Evolutionary conservation across 495 filamentous ascomycete species (phyloP), one percentile per base, ranked within the genome.

Genomic region (Penicillium lagena): DNA sequence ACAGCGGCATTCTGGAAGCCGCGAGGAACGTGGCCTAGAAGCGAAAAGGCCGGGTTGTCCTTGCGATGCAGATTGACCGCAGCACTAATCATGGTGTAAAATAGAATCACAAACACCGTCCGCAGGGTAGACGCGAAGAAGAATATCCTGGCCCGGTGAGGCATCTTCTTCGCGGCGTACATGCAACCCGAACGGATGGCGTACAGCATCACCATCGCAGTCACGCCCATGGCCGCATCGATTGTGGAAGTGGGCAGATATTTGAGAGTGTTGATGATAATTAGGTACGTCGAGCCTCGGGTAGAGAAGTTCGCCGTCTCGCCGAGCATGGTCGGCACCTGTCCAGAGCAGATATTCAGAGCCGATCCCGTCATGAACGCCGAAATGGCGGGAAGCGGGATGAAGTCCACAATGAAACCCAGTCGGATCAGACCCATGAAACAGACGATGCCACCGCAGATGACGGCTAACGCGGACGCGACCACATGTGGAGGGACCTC

Each of bases 331-430:
- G 76, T 76, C 1, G 86, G 80, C 28, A 96, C 77, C 67, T 99
- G 93, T n/a, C 93, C 91, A 35, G 81, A 75, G 30, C 80, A 80
- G 59, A 99, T 99, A 56, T 80, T 95, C 63, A 99, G 68, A 22
- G 93, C 94, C 0, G 93, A 95, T 7, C 93, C 93, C 2, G 93
- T 97, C 90, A 99, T 97, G 78, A 95, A 98, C 4, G 93, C 90
- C 8, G 86, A 88, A 41, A 97, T 94, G 1, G 93, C 85, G 1
- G 88, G 80, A 29, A 98, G 77, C 1, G 93, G 84, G 60, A 98
- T 98, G 57, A 97, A 84, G 48, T 98, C 93, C 12, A 97, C 94
- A 28, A 99, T 86, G 78, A 90, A 95, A 12, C 93, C 93, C 29
- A 83, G 75, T 9, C 90, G 79, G 34, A 85, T 65, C 6, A 96